Evolutionary conservation across 306 rosid species (phyloP), one percentile per base, ranked within the genome.

Genomic region (Prunus campanulata): DNA sequence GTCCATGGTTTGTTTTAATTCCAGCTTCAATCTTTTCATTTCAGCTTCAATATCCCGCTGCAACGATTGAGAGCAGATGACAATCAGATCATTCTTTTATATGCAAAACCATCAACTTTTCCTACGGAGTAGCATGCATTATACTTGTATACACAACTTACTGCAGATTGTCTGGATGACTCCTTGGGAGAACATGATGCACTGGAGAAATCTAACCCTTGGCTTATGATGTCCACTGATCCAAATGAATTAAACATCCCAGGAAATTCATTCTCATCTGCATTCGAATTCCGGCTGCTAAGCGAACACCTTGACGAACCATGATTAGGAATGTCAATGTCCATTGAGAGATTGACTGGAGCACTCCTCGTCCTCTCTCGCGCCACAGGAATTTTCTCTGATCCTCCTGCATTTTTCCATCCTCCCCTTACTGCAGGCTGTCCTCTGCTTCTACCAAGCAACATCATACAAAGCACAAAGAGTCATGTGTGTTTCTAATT

Each of bases 1-100:
- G 80, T 96, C 91, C 97, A 92, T 92, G 72, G 99, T 96, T 84
- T 96, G 96, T 83, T 96, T 89, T 82, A 96, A 79, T 80, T 96
- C 99, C 27, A 84, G 88, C 88, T 88, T 92, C 84, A 96, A 80
- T 86, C 93, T 91, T 78, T 77, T 88, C 98, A 96, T 92, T 88
- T 92, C 96, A 30, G 89, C 97, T 84, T 88, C 97, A 7, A 92
- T 30, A 0, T 91, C 98, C 74, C 72, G 80, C 99, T 96, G 87
- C 48, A 72, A 57, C 62, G 66, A 77, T 82, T 71, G 67, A 81
- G 75, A 62, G 11, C 72, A 74, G 71, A 11, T 66, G 8, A 57
- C 30, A 18, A 18, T 60, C 16, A 60, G 22, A 63, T 19, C n/a
- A n/a, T 20, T 19, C 47, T 35, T 24, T 20, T 35, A 56, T 3